Base-by-base conservation (phyloP, 345 rosid species). In the Arabidopsis thaliana region DNA sequence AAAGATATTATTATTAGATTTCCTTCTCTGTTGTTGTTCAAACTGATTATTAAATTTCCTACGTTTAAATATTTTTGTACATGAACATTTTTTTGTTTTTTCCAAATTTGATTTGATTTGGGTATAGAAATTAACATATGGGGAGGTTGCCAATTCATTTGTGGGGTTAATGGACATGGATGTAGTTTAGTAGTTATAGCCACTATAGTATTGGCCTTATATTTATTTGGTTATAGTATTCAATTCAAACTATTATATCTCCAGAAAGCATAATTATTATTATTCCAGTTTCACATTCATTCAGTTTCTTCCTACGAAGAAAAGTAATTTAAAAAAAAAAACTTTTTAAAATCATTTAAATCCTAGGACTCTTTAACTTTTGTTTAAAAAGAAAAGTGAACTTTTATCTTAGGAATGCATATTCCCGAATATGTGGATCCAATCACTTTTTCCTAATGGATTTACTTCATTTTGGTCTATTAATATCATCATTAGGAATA, bases 351-450 rank as follows among this genome's bases (percentile, higher is more conserved):
- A 57, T 57, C 34, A 7, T 48, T 16, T 20, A 46, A 45, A n/a
- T 56, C 61, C 23, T 32, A 56, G 38, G 60, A 56, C 11, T 55
- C 38, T 16, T 55, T 55, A 30, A 55, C 59, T n/a, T 56, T 13
- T 56, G 13, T 30, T 55, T 1, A 3, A 56, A 30, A 30, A 56
- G 8, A 22, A 6, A 5, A 45, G 2, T 45, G 4, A 45, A 42
- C 7, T 41, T 41, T 41, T 41, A 41, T 13, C 6, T 12, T 42
- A 42, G 2, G 46, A 42, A 12, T 42, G 46, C 46, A 42, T 3
- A 6, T 42, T 42, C 46, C 6, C 6, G 6, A 42, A 12, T 13
- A 11, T 42, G 12, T 42, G 5, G 0, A 13, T 13, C 46, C 16
- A 13, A 13, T 42, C 20, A 16, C 20, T 16, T 16, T 16, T 16